Base-by-base conservation (phyloP, 116 monocot genomes). In the Iris pallida region DNA sequence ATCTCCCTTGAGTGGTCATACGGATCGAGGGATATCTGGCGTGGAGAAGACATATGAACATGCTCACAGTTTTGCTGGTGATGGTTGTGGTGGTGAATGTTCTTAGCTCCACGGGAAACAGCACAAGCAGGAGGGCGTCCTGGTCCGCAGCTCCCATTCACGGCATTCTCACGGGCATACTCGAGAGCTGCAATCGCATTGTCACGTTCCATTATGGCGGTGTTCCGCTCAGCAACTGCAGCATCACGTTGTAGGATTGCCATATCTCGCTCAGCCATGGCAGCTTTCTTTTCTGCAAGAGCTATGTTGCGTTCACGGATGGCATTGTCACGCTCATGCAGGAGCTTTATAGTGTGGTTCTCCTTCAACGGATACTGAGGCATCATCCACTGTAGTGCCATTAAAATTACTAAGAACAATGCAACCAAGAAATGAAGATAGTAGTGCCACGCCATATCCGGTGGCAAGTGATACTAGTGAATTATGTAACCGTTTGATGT, bases 321-420 rank as follows among this genome's bases (percentile, higher is more conserved):
- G 53, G 75, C 75, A 65, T 14, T 75, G 63, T 91, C 88, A 13
- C 87, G 68, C 71, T 87, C 91, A 1, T 80, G 73, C 73, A 88
- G 77, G 42, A 86, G 51, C 64, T 85, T 85, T 54, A 92, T 65
- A 19, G 79, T 72, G 2, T 73, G 70, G 20, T 83, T 80, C 54
- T 88, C 88, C 71, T 92, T 92, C 76, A 84, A 80, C 68, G 86
- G 91, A 78, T 81, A 74, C 19, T 82, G 88, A 68, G 86, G 75
- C 79, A 88, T 81, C 81, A 87, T 82, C 86, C 88, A 86, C 88
- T 85, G 71, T 44, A 65, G 55, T 43, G 15, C 20, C 4, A 14
- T 17, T 8, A 6, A 43, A 16, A 57, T 13, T 46, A 20, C 10
- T 45, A 45, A 19, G 4, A 12, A 53, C 6, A 12, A 20, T 11